Percentiles rank a stretch among this genome's conserved stretches.
Evolutionary conservation across 257 asterid species (phyloP).

Genomic region (Linaria vulgaris): DNA sequence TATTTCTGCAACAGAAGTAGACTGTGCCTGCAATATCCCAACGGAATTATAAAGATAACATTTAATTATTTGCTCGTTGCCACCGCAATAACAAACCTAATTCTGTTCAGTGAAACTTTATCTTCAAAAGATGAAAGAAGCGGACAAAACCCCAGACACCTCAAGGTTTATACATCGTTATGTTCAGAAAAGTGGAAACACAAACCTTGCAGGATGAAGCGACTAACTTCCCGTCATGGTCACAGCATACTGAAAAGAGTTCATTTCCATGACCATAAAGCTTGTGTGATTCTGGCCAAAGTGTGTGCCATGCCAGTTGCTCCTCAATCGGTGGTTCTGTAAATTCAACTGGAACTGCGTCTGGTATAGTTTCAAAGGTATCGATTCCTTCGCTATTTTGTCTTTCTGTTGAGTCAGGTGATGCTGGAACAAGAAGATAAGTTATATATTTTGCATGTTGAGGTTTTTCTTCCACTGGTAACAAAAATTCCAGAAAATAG

Average conservation of each 20-base stretch:
- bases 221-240: constrained; percentile 75
- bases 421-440: constrained; percentile 44
- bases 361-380: constrained; percentile 84
- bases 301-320: constrained; percentile 84
- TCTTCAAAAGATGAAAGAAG: constrained; percentile 9
- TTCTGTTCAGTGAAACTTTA: constrained; percentile 4
- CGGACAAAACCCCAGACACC: background rate
- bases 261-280: constrained; percentile 98
- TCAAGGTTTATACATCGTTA: too few species aligned
- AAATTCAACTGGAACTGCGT: constrained; percentile 86
- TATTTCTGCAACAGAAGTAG: constrained; percentile 84
- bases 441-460: background rate
- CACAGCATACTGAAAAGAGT: constrained; percentile 75
- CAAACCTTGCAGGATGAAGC: constrained; percentile 97
- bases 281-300: constrained; percentile 97
- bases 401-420: constrained; percentile 47
- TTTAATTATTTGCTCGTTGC: too few species aligned
- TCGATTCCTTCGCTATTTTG: constrained; percentile 62
- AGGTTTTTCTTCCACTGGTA: background rate
- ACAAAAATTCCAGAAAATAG: constrained; percentile 12
- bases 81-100: too few species aligned
- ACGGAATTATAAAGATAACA: too few species aligned
- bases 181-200: background rate
- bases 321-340: constrained; percentile 97
- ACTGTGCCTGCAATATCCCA: constrained; percentile 68